Evolutionary conservation across 768 basidiomycete genomes (phyloP).

Genomic region (Boletellus sp.): DNA sequence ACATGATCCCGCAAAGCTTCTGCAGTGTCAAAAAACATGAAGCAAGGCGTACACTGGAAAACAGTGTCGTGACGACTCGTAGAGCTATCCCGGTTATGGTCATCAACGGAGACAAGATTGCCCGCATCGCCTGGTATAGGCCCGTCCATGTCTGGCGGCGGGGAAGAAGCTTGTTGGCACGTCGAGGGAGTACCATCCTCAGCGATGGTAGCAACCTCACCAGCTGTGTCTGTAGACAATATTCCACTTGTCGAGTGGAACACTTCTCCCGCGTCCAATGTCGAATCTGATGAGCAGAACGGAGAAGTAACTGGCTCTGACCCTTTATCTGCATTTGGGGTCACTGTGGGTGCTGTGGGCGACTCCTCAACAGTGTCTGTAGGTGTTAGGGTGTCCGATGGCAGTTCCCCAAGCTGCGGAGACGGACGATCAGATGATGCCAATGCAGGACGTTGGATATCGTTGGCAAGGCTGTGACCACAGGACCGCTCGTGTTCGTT

Average conservation of each 20-base stretch:
- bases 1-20: conserved; percentile 10
- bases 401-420: neutral
- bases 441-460: neutral
- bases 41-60: conserved; percentile 16
- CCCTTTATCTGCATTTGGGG: neutral
- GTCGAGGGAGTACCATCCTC: conserved; percentile 2
- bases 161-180: conserved; percentile 3
- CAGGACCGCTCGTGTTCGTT: conserved; percentile 8
- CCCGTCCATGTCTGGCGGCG: neutral
- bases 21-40: conserved; percentile 11
- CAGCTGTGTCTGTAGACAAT: neutral
- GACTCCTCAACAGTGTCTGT: neutral
- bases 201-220: neutral
- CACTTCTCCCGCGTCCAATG: conserved; percentile 6
- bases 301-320: neutral
- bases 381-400: neutral
- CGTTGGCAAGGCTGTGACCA: conserved; percentile 1
- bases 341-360: neutral
- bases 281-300: conserved; percentile 5
- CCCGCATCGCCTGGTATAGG: neutral
- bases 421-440: neutral
- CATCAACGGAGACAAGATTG: neutral
- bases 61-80: neutral
- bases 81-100: neutral
- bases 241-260: conserved; percentile 2